Conservation (phyloP, 2,329 filamentous ascomycete genomes). For the Cladosporium austrohemisphaericum region DNA sequence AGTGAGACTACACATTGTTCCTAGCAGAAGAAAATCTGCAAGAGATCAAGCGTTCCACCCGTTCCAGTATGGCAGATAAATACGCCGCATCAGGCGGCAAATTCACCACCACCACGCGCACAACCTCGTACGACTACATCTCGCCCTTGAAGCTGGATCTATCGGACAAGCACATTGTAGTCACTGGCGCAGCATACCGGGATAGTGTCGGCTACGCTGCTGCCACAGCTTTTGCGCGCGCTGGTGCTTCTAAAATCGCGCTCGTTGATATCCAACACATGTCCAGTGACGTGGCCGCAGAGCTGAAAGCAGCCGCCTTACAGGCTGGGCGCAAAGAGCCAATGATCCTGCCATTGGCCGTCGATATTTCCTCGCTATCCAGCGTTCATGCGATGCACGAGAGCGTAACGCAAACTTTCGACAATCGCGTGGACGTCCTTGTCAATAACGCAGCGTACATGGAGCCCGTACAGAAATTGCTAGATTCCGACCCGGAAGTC, state of each 20-base stretch:
- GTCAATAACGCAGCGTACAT: constrained; percentile 36
- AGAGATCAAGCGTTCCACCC: no score
- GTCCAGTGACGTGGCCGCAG: constrained; percentile 23
- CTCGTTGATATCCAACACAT: constrained; percentile 21
- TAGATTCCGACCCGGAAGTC: constrained; percentile 19
- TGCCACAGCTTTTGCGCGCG: constrained; percentile 32
- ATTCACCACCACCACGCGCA: constrained; percentile 9
- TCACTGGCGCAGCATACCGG: constrained; percentile 33
- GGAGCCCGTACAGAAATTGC: constrained; percentile 19
- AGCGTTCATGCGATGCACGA: constrained; percentile 28
- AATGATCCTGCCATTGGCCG: constrained; percentile 30
- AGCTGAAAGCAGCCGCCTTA: constrained; percentile 28
- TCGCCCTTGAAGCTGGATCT: constrained; percentile 10
- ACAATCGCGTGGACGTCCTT: constrained; percentile 33
- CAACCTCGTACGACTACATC: constrained; percentile 12
- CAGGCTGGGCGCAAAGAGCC: constrained; percentile 27
- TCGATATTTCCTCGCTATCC: constrained; percentile 34
- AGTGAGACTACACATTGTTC: no score
- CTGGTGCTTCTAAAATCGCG: constrained; percentile 38
- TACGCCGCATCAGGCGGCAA: no score
- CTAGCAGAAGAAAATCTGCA: no score
- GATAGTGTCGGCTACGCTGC: constrained; percentile 37
- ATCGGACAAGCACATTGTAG: constrained; percentile 33
- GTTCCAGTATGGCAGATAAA: no score
- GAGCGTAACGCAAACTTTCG: constrained; percentile 29